Evolutionary conservation across 2,329 filamentous ascomycete genomes (phyloP).

Genomic region (Stachybotrys elegans): DNA sequence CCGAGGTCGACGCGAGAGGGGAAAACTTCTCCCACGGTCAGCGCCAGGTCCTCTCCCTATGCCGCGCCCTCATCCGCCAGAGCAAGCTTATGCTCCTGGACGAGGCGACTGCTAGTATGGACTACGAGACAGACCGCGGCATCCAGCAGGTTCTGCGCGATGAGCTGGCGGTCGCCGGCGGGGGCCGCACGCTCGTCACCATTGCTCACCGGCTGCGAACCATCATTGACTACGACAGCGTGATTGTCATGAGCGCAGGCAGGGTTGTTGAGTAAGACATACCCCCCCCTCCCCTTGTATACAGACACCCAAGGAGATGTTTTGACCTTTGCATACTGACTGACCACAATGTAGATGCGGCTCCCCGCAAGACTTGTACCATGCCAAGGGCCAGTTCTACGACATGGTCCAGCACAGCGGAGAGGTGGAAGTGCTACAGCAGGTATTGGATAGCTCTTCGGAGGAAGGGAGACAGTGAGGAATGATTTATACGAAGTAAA

Average conservation of each 20-base stretch:
- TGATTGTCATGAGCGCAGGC: constrained; percentile 52
- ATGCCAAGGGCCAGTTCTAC: constrained; percentile 40
- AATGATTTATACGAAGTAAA: not conserved
- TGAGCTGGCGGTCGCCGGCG: constrained; percentile 39
- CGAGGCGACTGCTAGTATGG: constrained; percentile 56
- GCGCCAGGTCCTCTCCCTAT: constrained; percentile 53
- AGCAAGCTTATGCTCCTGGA: constrained; percentile 53
- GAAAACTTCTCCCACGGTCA: constrained; percentile 55
- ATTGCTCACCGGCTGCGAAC: constrained; percentile 54
- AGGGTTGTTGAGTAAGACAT: constrained; percentile 45
- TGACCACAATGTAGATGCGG: constrained; percentile 29
- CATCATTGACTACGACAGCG: constrained; percentile 54
- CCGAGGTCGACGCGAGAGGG: constrained; percentile 45
- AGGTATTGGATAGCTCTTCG: constrained; percentile 24
- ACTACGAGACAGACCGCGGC: constrained; percentile 51
- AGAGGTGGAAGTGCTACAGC: constrained; percentile 41
- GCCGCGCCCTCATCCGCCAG: constrained; percentile 48
- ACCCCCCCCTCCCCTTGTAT: not conserved
- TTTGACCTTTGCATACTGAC: too few relatives aligned
- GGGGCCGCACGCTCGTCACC: constrained; percentile 48
- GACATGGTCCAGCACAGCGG: constrained; percentile 53
- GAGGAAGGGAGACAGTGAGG: not conserved
- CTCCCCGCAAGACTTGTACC: constrained; percentile 41
- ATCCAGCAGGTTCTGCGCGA: constrained; percentile 49
- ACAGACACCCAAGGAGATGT: too few relatives aligned